These are phyloP conservation scores for Sporisorium graminicola DNA, from an alignment of 1,284 basidiomycete species.

Conservation along the genomic window DNA sequence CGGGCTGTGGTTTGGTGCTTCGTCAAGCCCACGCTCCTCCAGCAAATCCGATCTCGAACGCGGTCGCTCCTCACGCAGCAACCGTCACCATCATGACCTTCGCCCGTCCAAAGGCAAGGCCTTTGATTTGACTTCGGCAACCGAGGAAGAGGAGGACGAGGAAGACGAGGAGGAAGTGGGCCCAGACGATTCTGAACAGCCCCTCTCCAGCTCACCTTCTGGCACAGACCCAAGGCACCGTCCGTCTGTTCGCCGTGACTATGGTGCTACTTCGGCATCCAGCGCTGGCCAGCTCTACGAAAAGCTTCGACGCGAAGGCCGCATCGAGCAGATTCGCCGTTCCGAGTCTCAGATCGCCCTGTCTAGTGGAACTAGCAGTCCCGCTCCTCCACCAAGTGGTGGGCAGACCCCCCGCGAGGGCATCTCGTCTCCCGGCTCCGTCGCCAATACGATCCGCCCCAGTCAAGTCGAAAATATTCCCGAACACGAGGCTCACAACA, in stretches of 20 bases:
- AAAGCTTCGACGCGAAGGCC: conserved; percentile 44
- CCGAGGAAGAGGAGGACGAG: conserved; percentile 41
- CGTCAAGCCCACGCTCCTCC: conserved; percentile 25
- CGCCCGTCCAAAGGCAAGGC: conserved; percentile 11
- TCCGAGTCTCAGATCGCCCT: conserved; percentile 48
- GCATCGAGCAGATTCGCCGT: conserved; percentile 46
- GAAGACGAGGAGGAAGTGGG: conserved; percentile 12
- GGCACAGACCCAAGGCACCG: background rate
- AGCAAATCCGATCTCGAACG: conserved; percentile 36
- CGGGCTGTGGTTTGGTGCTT: conserved; percentile 55
- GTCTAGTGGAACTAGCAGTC: conserved; percentile 24
- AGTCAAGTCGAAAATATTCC: conserved; percentile 41
- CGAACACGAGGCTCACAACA: conserved; percentile 9
- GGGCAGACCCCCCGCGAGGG: conserved; percentile 26
- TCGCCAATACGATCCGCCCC: conserved; percentile 34
- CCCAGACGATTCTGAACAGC: background rate
- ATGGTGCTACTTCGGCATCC: conserved; percentile 35
- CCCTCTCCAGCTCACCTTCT: conserved; percentile 17
- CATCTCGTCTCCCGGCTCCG: conserved; percentile 23
- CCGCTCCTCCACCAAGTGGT: conserved; percentile 16
- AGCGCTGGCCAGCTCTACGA: conserved; percentile 48
- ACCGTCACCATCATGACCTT: conserved; percentile 1
- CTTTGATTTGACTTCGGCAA: conserved; percentile 36
- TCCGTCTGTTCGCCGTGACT: conserved; percentile 17
- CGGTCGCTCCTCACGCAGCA: conserved; percentile 2